Evolutionary conservation across 441 rosid species (phyloP), one percentile per base, ranked within the genome.

Genomic region (Pelargonium cotyledonis): DNA sequence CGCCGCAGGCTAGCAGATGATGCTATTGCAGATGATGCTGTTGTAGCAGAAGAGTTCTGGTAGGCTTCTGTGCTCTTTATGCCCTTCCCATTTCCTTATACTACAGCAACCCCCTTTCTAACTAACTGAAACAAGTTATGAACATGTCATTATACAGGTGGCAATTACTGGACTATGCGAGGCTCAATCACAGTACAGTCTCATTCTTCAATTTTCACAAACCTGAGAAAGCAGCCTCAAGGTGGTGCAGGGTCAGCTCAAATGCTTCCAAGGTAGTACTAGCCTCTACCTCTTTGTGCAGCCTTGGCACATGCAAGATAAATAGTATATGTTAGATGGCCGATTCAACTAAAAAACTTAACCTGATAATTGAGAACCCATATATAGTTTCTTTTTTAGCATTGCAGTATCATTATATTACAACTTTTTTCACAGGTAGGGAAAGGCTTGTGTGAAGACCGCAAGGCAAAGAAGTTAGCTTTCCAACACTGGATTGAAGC

Each of bases 401-500:
- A 31, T 31, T 4, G 5, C 38, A 31, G 38, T 31, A 31, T 31
- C 38, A 31, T 31, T 31, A 31, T 3, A 31, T 31, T 31, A 31
- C 38, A 31, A 31, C 38, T 21, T 18, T n/a, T 65, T 35, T 65
- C 23, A 16, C 77, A 85, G 85, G 82, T 83, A 35, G 89, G 85
- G 41, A 83, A 85, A 78, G 89, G 89, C 53, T 68, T 80, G 35
- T 69, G 80, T 18, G 67, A 70, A 66, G 77, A 85, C 68, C 81
- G 60, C 26, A 78, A 81, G 46, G 89, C 86, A 51, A 79, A 78
- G 65, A 80, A 79, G 69, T 67, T 85, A 73, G 85, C 85, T 66
- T 80, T 83, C n/a, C 85, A 83, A 63, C 85, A 82, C 73, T 85
- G 89, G 86, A 80, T 85, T 66, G 88, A 85, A 79, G 88, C 83